These are phyloP conservation scores for Peribolospora baueri DNA, from an alignment of 768 basidiomycete genomes.

Conservation along the genomic window DNA sequence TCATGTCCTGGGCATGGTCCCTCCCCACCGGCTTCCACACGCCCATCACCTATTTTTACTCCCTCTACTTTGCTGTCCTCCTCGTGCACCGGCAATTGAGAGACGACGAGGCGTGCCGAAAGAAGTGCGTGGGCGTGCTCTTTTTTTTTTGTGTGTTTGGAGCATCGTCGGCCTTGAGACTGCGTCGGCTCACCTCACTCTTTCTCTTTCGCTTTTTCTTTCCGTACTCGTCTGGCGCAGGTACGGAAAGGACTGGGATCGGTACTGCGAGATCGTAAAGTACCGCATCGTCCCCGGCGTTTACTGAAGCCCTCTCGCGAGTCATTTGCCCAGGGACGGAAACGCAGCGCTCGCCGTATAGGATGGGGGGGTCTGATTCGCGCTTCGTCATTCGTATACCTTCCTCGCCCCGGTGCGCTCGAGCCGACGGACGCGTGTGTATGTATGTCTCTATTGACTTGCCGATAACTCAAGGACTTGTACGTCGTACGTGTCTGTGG, in stretches of 20 bases:
- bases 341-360: no score
- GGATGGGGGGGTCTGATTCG: no score
- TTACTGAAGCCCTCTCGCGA: slow-evolving; percentile 4
- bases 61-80: slow-evolving; percentile 62
- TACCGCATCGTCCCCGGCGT: slow-evolving; percentile 24
- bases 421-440: no score
- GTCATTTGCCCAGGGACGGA: no score
- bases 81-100: slow-evolving; percentile 71
- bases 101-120: slow-evolving; percentile 73
- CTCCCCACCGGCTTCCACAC: slow-evolving; percentile 75
- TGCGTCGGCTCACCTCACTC: not conserved
- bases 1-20: slow-evolving; percentile 84
- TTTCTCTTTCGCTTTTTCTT: not conserved
- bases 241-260: slow-evolving; percentile 83
- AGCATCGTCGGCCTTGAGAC: not conserved
- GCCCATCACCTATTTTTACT: slow-evolving; percentile 89
- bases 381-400: no score
- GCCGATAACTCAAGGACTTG: no score
- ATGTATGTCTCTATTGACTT: no score
- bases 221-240: slow-evolving; percentile 21
- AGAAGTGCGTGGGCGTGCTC: slow-evolving; percentile 35
- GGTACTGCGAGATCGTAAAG: slow-evolving; percentile 64
- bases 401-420: no score
- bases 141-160: not conserved
- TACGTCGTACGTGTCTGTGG: no score